Conservation (phyloP, 1,284 basidiomycete genomes). For the Porodaedalea pini region DNA sequence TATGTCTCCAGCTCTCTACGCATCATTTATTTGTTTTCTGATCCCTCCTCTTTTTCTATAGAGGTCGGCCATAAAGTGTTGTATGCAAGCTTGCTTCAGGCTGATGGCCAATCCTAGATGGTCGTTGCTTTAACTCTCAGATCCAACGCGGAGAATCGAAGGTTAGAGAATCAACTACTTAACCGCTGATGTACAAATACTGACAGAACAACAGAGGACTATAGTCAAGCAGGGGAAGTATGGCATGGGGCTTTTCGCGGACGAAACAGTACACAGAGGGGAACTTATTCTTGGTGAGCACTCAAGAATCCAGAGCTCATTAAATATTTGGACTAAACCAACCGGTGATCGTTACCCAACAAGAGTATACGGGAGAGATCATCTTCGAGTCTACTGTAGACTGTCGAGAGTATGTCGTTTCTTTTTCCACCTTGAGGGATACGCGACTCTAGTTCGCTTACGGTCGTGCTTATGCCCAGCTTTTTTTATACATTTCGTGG, state of each 20-base stretch:
- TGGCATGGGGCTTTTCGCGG: conserved; percentile 45
- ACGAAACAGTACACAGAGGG: conserved; percentile 27
- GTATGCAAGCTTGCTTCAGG: neutral
- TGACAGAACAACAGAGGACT: conserved; percentile 24
- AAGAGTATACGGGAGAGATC: conserved; percentile 60
- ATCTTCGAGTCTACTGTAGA: conserved; percentile 39
- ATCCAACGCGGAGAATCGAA: conserved; percentile 42
- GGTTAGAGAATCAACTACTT: conserved; percentile 28
- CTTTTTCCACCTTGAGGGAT: neutral
- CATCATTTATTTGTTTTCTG: conserved; percentile 14
- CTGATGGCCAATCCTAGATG: conserved; percentile 22
- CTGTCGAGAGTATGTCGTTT: conserved; percentile 40
- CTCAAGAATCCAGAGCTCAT: neutral
- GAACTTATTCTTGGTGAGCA: conserved; percentile 49
- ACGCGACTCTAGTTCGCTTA: too few species aligned
- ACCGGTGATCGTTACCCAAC: neutral
- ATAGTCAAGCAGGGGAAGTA: conserved; percentile 35
- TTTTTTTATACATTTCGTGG: conserved; percentile 35
- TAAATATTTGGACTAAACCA: too few species aligned
- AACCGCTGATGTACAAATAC: neutral
- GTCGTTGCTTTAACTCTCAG: conserved; percentile 39
- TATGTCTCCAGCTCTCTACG: conserved; percentile 22
- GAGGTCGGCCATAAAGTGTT: neutral
- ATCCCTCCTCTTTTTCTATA: conserved; percentile 10
- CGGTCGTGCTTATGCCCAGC: conserved; percentile 33